Conservation (phyloP, 73 alveolate genomes). For the Blepharisma stoltei region DNA sequence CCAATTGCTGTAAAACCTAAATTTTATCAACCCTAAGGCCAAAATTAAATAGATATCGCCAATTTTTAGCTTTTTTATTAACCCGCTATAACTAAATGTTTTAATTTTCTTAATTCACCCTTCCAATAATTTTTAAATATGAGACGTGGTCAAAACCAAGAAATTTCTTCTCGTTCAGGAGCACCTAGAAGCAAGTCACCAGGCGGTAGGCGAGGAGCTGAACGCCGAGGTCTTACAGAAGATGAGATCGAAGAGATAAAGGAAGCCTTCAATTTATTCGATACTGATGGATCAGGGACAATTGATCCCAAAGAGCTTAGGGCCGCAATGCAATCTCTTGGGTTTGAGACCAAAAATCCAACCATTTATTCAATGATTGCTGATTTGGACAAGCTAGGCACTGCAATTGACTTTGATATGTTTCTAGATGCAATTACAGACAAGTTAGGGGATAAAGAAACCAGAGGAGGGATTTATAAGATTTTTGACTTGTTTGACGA, state of each 20-base stretch:
- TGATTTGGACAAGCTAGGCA: conserved; percentile 77
- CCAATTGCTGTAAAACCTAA: too few relatives aligned
- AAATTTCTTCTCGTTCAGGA: too few relatives aligned
- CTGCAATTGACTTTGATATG: conserved; percentile 89
- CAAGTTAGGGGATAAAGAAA: conserved; percentile 79
- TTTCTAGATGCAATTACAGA: conserved; percentile 87
- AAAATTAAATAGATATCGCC: too few relatives aligned
- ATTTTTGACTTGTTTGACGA: conserved; percentile 92
- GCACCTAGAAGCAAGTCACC: too few relatives aligned
- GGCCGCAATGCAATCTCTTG: conserved; percentile 89
- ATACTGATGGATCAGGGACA: conserved; percentile 85
- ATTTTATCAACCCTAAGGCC: too few relatives aligned
- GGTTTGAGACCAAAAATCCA: conserved; percentile 89
- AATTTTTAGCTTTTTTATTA: too few relatives aligned
- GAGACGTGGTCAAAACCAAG: too few relatives aligned
- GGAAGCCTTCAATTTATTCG: conserved; percentile 92
- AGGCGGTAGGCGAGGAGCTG: too few relatives aligned
- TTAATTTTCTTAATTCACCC: too few relatives aligned
- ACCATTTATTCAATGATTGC: conserved; percentile 88
- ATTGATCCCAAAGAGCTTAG: conserved; percentile 91
- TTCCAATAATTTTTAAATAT: too few relatives aligned
- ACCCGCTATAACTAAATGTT: too few relatives aligned
- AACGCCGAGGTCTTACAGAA: conserved; percentile 62
- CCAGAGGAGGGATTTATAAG: conserved; percentile 85
- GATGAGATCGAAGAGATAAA: conserved; percentile 79